Conservation (phyloP, 768 basidiomycete species). For the Russula lepida region DNA sequence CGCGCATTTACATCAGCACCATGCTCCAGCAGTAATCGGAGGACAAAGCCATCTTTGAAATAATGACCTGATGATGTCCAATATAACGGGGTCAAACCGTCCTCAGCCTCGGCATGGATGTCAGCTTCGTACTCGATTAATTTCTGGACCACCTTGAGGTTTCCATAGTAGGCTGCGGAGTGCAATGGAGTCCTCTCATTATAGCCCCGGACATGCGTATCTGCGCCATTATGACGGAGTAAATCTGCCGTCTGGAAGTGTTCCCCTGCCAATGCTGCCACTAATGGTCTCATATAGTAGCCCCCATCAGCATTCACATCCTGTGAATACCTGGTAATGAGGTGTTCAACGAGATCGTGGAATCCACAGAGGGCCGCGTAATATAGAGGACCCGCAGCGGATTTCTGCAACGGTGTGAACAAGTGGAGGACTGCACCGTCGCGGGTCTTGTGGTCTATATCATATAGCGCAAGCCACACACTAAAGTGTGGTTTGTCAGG, state of each 20-base stretch:
- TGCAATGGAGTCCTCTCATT: background rate
- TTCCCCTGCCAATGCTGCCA: background rate
- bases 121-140: background rate
- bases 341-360: background rate
- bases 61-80: background rate
- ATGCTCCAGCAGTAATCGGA: background rate
- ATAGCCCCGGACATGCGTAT: no score
- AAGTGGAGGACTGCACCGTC: rapidly evolving
- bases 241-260: background rate
- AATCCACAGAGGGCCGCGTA: background rate
- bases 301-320: background rate
- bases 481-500: background rate
- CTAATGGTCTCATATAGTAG: background rate
- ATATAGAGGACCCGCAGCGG: background rate
- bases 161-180: background rate
- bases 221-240: background rate
- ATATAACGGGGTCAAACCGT: background rate
- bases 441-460: background rate
- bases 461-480: background rate
- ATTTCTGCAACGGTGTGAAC: background rate
- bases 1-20: background rate
- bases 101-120: background rate
- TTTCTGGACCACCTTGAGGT: background rate
- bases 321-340: background rate
- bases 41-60: background rate